Conservation (phyloP, 345 rosid species). For the Ailanthus altissimus region DNA sequence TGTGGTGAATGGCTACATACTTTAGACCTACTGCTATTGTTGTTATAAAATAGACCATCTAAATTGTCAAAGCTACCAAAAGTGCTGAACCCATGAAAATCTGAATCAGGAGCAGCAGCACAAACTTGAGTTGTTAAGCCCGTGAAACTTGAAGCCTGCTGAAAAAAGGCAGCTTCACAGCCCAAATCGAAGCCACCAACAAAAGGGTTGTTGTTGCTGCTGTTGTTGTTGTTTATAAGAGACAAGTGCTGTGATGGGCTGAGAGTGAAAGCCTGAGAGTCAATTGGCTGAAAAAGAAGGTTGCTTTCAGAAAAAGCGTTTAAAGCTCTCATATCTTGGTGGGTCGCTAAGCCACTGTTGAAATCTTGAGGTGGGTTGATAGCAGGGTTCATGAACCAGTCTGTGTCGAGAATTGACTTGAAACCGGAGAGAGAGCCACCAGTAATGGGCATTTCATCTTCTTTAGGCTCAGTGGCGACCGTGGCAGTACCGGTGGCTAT, state of each 20-base stretch:
- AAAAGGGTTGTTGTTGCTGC: conserved; percentile 42
- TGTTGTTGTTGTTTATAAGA: conserved; percentile 11
- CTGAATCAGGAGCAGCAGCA: conserved; percentile 48
- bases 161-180: conserved; percentile 47
- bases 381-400: conserved; percentile 45
- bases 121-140: conserved; percentile 45
- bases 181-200: conserved; percentile 67
- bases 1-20: conserved; percentile 17
- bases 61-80: conserved; percentile 48
- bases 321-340: conserved; percentile 47
- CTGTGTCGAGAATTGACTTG: conserved; percentile 72
- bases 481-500: conserved; percentile 11
- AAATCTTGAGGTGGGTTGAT: conserved; percentile 44
- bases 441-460: conserved; percentile 34
- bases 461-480: conserved; percentile 21
- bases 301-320: conserved; percentile 42
- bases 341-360: conserved; percentile 34
- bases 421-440: conserved; percentile 42
- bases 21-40: conserved; percentile 8
- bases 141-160: conserved; percentile 46
- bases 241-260: conserved; percentile 41
- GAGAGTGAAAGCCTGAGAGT: conserved; percentile 57
- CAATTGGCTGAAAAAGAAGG: conserved; percentile 51
- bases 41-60: conserved; percentile 39
- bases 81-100: conserved; percentile 44